Percentiles rank a stretch among this genome's conserved stretches.
Conservation (phyloP, 163 green algal genomes). For the Scenedesmus sp. region DNA sequence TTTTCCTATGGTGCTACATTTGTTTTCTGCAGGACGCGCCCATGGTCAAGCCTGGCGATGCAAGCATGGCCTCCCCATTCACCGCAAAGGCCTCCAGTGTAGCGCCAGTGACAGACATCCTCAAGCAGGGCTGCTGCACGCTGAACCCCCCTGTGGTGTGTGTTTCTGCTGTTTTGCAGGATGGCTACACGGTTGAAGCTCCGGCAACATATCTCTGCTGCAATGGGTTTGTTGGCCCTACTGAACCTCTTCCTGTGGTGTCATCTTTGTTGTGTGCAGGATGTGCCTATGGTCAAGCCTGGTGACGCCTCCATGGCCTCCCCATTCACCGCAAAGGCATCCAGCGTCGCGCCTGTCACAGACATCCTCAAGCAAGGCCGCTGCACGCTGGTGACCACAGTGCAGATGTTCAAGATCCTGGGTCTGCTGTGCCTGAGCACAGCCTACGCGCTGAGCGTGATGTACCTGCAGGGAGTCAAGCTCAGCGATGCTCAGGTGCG, state of each 20-base stretch:
- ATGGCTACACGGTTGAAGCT: neutral
- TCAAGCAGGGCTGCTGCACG: conserved; percentile 84
- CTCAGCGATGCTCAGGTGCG: conserved; percentile 93
- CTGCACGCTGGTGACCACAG: conserved; percentile 79
- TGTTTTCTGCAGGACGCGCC: conserved; percentile 40
- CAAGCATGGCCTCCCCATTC: conserved; percentile 93
- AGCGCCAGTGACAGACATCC: conserved; percentile 86
- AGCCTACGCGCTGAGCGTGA: conserved; percentile 95
- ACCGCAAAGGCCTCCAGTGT: conserved; percentile 86
- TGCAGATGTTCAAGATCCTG: conserved; percentile 99
- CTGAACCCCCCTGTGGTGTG: conserved; percentile 63
- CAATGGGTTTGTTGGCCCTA: no score
- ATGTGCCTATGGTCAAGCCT: conserved; percentile 76
- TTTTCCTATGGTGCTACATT: neutral
- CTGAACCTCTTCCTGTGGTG: neutral
- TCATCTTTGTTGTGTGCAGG: neutral
- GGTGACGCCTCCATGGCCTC: conserved; percentile 93
- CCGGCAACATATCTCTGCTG: neutral
- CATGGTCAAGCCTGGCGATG: conserved; percentile 86
- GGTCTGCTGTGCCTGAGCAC: conserved; percentile 95
- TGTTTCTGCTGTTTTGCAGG: neutral
- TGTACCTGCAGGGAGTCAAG: conserved; percentile 98
- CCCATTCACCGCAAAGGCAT: conserved; percentile 92
- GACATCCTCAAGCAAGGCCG: conserved; percentile 91
- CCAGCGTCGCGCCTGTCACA: conserved; percentile 81